These are phyloP conservation scores for Solanum chiquidenum DNA, from an alignment of 257 asterid genomes.

Conservation along the genomic window DNA sequence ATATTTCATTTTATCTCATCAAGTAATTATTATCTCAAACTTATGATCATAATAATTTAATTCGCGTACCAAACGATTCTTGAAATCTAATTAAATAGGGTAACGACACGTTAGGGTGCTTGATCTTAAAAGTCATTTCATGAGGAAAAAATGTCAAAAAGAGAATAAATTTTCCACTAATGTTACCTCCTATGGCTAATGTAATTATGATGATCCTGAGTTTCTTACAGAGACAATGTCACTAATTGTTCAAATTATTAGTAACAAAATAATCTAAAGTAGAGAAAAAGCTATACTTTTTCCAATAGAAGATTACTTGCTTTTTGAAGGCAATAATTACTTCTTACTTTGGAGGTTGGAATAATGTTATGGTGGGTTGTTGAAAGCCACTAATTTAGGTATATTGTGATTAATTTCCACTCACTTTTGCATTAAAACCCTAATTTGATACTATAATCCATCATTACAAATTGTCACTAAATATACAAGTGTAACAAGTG, in stretches of 20 bases:
- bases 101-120: neutral
- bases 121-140: neutral
- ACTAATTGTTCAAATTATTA: slow-evolving; percentile 9
- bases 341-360: neutral
- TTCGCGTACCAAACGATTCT: too few species aligned
- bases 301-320: neutral
- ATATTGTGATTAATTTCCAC: neutral
- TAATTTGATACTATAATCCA: neutral
- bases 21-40: too few species aligned
- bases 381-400: slow-evolving; percentile 52
- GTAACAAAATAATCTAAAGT: slow-evolving; percentile 11
- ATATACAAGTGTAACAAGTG: neutral
- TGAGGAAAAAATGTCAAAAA: neutral
- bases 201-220: slow-evolving; percentile 24
- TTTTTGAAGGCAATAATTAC: slow-evolving; percentile 1
- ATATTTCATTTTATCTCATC: neutral
- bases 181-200: neutral
- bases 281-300: neutral
- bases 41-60: too few species aligned
- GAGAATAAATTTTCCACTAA: neutral
- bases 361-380: slow-evolving; percentile 12
- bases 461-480: neutral
- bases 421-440: neutral
- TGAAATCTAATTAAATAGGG: neutral
- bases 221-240: neutral